Evolutionary conservation across 2,329 filamentous ascomycete genomes (phyloP).

Genomic region (Fusarium heterosporum): DNA sequence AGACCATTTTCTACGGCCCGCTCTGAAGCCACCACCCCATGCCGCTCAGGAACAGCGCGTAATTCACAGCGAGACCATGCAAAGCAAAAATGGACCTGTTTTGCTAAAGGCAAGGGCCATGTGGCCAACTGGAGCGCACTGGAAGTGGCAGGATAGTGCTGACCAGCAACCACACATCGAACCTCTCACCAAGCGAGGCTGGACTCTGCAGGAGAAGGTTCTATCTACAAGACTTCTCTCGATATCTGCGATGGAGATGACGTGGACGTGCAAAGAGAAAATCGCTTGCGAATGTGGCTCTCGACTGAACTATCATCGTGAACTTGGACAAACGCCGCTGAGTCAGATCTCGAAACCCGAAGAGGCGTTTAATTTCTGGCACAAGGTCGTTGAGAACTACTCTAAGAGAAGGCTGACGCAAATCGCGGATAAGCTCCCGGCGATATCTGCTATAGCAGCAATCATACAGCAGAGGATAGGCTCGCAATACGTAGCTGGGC

Average conservation of each 20-base stretch:
- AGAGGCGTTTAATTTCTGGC: conserved; percentile 47
- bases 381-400: conserved; percentile 47
- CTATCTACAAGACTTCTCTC: conserved; percentile 31
- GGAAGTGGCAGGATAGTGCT: conserved; percentile 23
- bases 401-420: conserved; percentile 41
- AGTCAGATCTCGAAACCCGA: conserved; percentile 19
- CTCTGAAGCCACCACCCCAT: background rate
- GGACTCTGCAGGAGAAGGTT: conserved; percentile 39
- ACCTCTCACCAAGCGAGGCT: conserved; percentile 29
- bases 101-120: conserved; percentile 27
- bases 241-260: conserved; percentile 30
- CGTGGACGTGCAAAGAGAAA: conserved; percentile 33
- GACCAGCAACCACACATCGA: conserved; percentile 24
- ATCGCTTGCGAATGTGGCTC: conserved; percentile 46
- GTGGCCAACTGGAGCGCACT: conserved; percentile 29
- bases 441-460: conserved; percentile 48
- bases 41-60: background rate
- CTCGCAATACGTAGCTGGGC: conserved; percentile 46
- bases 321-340: conserved; percentile 36
- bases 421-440: conserved; percentile 45
- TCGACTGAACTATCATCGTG: conserved; percentile 38
- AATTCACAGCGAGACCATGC: background rate
- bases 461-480: conserved; percentile 36
- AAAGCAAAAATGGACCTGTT: background rate
- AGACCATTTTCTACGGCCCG: conserved; percentile 20